phyloP scores from a whole-genome alignment of 805 yeast species.

The Kodamaea neixiangensis region DNA sequence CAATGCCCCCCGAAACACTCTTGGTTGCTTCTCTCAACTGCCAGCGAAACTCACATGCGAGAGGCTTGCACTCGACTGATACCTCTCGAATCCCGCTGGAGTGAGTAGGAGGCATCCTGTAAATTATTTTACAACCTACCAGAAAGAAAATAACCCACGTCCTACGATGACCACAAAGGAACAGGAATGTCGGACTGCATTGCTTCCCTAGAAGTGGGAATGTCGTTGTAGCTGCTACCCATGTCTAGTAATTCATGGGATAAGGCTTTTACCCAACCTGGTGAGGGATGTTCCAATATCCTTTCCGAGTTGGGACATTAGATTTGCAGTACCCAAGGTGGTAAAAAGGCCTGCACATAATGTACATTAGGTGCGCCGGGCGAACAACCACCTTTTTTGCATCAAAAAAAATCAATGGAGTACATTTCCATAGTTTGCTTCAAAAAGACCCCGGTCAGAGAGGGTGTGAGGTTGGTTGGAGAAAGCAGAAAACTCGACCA shows the following conservation, averaged over 20 bases:
- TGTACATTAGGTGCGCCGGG: not conserved
- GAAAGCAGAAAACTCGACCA: not conserved
- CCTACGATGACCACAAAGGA: not conserved
- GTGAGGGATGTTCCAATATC: not conserved
- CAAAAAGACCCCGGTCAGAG: no score
- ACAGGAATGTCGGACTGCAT: not conserved
- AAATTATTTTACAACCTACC: not conserved
- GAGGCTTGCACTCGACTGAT: no score
- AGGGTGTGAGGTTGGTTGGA: not conserved
- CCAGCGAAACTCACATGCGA: no score
- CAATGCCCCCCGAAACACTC: no score
- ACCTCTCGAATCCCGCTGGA: not conserved
- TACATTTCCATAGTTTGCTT: not conserved
- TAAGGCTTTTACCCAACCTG: constrained; percentile 1
- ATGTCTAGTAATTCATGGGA: not conserved
- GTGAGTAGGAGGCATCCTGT: no score
- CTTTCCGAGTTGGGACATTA: not conserved
- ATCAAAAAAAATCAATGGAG: not conserved
- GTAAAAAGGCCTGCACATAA: not conserved
- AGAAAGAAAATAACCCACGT: not conserved
- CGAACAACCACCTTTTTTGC: not conserved
- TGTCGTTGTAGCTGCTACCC: not conserved
- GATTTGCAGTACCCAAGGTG: not conserved
- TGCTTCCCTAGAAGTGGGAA: not conserved
- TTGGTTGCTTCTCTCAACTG: no score